Conservation (phyloP, 441 rosid genomes). For the Metrosideros polymorpha region DNA sequence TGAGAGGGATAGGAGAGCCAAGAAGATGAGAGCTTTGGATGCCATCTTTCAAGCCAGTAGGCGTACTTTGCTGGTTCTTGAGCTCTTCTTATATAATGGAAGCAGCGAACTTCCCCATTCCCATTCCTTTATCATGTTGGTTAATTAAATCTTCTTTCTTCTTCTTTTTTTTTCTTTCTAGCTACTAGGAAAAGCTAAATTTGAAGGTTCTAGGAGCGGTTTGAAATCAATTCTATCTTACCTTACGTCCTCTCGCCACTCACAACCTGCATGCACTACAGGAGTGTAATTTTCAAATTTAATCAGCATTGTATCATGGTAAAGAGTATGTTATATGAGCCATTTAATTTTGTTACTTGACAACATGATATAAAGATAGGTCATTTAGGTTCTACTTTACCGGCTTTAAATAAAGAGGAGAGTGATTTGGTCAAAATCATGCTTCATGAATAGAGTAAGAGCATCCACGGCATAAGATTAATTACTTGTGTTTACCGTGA, state of each 20-base stretch:
- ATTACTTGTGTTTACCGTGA: not conserved
- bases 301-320: not conserved
- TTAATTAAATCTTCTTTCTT: not conserved
- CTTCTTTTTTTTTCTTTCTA: not conserved
- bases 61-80: constrained; percentile 4
- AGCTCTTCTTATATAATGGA: constrained; percentile 29
- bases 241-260: not conserved
- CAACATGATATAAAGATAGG: not conserved
- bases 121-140: not conserved
- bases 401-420: not conserved
- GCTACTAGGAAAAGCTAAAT: not conserved
- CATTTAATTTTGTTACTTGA: not conserved
- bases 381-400: not conserved
- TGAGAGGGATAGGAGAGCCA: constrained; percentile 41
- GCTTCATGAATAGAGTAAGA: not conserved
- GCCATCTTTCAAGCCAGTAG: constrained; percentile 32
- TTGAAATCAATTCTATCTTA: not conserved
- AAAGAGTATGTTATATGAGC: not conserved
- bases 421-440: not conserved
- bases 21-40: constrained; percentile 43
- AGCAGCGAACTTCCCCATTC: not conserved
- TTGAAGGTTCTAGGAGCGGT: not conserved
- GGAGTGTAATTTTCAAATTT: not conserved
- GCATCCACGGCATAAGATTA: not conserved
- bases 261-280: not conserved